Base-by-base conservation (phyloP, 805 yeast genomes). In the Candida tammaniensis region DNA sequence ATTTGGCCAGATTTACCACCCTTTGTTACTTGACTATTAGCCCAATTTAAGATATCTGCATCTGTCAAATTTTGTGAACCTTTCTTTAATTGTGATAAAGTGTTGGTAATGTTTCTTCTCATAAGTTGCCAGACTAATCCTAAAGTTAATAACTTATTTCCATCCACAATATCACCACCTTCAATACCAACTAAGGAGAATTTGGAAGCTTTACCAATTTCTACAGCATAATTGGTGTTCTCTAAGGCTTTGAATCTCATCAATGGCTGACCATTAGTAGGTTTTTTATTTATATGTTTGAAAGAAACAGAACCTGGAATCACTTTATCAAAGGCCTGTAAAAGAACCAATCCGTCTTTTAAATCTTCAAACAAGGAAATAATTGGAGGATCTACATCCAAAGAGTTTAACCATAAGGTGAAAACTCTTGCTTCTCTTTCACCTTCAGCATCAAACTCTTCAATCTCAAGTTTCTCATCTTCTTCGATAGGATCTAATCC, bases 371-470 rank as follows among this genome's bases (percentile, higher is more conserved):
- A 93, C 48, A 93, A 68, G 11, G 84, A 80, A 32, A 87, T 87
- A 40, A 93, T 91, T 17, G 96, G 86, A 17, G 98, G 97, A 44
- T 89, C 93, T 11, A 93, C 98, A 47, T 93, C 98, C 51, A 93
- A 74, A 1, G 96, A 87, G 64, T 93, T 93, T 55, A 93, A 77
- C 98, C 98, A 93, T 53, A 93, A 68, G 5, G 98, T 93, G 66
- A 93, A 93, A 9, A 93, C 98, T 61, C 98, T 78, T 3, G 98
- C 98, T 68, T 93, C 98, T 67, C 98, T 85, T 67, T 93, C 98
- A 44, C 98, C 98, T 66, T 93, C 98, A 17, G 98, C 98, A 58
- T 93, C 98, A 54, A 93, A 93, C 48, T 87, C 98, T 68, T 93
- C 98, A 49, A 93, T 86, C 57, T 89, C 98, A 18, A 93, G 86